Base-by-base conservation (phyloP, 2,329 filamentous ascomycete genomes). In the Conoideocrella luteorostrata region DNA sequence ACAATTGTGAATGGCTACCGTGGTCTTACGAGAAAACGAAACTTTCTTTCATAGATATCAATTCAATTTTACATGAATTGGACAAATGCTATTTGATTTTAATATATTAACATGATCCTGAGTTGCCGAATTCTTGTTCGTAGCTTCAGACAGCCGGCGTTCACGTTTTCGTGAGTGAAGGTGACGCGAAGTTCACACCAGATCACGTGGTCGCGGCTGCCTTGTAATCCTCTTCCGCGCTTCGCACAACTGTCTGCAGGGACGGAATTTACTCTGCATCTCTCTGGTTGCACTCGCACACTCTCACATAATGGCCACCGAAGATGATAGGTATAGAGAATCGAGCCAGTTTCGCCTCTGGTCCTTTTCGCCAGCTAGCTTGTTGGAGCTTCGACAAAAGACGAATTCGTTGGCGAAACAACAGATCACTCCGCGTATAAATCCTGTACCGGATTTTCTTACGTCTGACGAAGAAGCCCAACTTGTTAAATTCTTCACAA, bases 271-370 rank as follows among this genome's bases (percentile, higher is more conserved):
- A n/a, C n/a, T n/a, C n/a, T n/a, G n/a, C n/a, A n/a, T n/a, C n/a
- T n/a, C n/a, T n/a, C n/a, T n/a, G n/a, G n/a, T n/a, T n/a, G n/a
- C n/a, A n/a, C n/a, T n/a, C n/a, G n/a, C n/a, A n/a, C n/a, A n/a
- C n/a, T n/a, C n/a, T n/a, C n/a, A n/a, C n/a, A n/a, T n/a, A n/a
- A 87, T 94, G 79, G 74, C 75, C 7, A 86, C 81, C 49, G 93
- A 98, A 75, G 93, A 98, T 66, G 86, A 88, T 53, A 75, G 90
- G 44, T 98, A 97, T 67, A 82, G 88, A 24, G 78, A 86, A 41
- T 95, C 91, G 0, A 91, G 88, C 37, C 93, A 98, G 65, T 97
- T 82, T 61, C 80, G 86, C 34, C 75, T 94, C 46, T 98, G 93
- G 93, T 95, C 90, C 10, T 97, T 91, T 66, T 88, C 88, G 0